Evolutionary conservation across 2,329 filamentous ascomycete species (phyloP).

Genomic region (Calonectria ilicicola): DNA sequence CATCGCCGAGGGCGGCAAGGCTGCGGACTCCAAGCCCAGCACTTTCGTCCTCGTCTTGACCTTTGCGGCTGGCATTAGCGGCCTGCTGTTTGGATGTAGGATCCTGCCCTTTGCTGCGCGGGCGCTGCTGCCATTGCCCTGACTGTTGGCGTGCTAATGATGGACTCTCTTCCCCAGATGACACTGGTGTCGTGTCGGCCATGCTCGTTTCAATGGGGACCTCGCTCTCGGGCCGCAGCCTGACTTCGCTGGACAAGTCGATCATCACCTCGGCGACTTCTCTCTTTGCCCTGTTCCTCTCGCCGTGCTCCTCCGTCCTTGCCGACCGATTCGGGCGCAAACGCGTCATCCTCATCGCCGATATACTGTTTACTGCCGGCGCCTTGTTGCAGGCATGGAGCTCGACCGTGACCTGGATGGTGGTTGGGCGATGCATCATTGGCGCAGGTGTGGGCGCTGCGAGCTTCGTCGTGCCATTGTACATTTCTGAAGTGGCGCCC

Average conservation of each 20-base stretch:
- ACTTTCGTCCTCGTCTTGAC: conserved; percentile 72
- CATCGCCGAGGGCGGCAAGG: conserved; percentile 44
- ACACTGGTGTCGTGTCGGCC: conserved; percentile 77
- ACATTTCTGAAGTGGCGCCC: conserved; percentile 89
- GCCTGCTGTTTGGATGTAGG: conserved; percentile 76
- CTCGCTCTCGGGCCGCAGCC: conserved; percentile 66
- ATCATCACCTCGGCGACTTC: conserved; percentile 78
- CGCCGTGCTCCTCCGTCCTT: conserved; percentile 73
- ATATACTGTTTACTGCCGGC: conserved; percentile 75
- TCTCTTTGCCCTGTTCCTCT: conserved; percentile 73
- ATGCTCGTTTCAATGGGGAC: conserved; percentile 73
- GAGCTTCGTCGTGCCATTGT: conserved; percentile 86
- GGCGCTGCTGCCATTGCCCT: neutral
- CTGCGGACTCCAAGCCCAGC: conserved; percentile 50
- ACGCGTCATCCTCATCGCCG: conserved; percentile 72
- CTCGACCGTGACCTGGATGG: conserved; percentile 71
- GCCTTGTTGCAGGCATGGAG: conserved; percentile 74
- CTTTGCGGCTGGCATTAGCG: conserved; percentile 74
- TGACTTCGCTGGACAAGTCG: conserved; percentile 75
- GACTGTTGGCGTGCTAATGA: conserved; percentile 12
- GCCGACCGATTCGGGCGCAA: conserved; percentile 73
- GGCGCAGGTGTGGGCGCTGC: conserved; percentile 80
- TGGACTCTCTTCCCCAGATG: conserved; percentile 57
- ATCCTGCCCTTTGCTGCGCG: conserved; percentile 21
- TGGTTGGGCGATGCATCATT: conserved; percentile 75